phyloP scores from a whole-genome alignment of 2,329 filamentous ascomycete species.

The Calonectria pauciramosa region DNA sequence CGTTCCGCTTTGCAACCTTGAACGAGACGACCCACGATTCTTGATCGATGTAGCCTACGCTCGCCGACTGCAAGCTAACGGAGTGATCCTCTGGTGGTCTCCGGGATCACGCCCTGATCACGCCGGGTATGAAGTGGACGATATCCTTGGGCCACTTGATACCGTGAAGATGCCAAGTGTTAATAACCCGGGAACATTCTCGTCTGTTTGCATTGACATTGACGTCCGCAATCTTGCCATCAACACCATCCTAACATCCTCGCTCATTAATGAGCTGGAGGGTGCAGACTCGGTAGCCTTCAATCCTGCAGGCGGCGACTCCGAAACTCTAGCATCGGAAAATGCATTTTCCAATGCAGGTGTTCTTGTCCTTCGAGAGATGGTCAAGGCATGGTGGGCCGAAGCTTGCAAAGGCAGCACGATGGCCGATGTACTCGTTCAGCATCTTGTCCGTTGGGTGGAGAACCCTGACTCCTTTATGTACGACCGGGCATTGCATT shows the following conservation, averaged over 20 bases:
- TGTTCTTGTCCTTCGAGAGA: slow-evolving; percentile 91
- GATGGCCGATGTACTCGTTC: slow-evolving; percentile 98
- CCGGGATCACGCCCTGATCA: slow-evolving; percentile 89
- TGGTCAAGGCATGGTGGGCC: slow-evolving; percentile 99
- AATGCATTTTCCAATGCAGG: slow-evolving; percentile 94
- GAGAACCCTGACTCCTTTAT: slow-evolving; percentile 94
- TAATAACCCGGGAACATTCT: slow-evolving; percentile 94
- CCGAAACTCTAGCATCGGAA: slow-evolving; percentile 79
- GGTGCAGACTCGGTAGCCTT: slow-evolving; percentile 89
- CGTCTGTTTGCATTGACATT: slow-evolving; percentile 95
- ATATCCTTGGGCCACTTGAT: slow-evolving; percentile 86
- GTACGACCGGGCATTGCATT: slow-evolving; percentile 93
- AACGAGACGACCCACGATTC: slow-evolving; percentile 93
- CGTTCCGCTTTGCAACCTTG: slow-evolving; percentile 94
- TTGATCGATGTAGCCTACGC: slow-evolving; percentile 97
- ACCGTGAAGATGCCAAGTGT: slow-evolving; percentile 91
- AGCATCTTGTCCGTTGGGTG: slow-evolving; percentile 97
- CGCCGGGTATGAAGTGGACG: slow-evolving; percentile 94
- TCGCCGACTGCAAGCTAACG: slow-evolving; percentile 87
- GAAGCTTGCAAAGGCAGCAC: slow-evolving; percentile 91
- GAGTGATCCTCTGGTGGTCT: slow-evolving; percentile 98
- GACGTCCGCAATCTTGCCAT: slow-evolving; percentile 95
- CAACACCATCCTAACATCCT: slow-evolving; percentile 97
- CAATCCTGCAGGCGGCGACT: slow-evolving; percentile 67
- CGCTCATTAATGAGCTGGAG: slow-evolving; percentile 96